Conservation (phyloP, 768 basidiomycete genomes). For the Pholiota conissans region DNA sequence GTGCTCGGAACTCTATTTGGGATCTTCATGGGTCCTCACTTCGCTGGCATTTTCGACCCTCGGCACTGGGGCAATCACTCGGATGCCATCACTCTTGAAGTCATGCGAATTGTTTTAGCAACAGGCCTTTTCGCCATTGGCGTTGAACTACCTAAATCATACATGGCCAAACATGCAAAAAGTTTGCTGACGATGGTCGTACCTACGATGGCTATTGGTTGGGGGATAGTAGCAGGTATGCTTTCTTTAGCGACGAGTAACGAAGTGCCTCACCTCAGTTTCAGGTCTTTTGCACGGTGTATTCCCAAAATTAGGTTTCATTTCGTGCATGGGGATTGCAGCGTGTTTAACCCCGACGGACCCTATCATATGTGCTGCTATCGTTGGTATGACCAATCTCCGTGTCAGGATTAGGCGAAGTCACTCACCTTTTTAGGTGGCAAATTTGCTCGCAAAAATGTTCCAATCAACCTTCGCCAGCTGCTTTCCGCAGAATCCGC, state of each 20-base stretch:
- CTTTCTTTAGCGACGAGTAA: slow-evolving; percentile 2
- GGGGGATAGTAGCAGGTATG: slow-evolving; percentile 74
- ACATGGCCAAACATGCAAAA: slow-evolving; percentile 79
- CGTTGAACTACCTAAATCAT: slow-evolving; percentile 85
- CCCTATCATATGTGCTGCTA: slow-evolving; percentile 88
- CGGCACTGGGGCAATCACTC: slow-evolving; percentile 61
- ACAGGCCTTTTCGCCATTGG: slow-evolving; percentile 94
- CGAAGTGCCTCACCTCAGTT: background rate
- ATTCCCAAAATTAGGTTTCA: slow-evolving; percentile 71
- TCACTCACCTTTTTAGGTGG: slow-evolving; percentile 47
- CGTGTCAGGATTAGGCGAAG: background rate
- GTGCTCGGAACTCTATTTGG: slow-evolving; percentile 82
- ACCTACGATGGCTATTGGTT: slow-evolving; percentile 86
- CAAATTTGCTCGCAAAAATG: slow-evolving; percentile 66
- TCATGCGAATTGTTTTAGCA: slow-evolving; percentile 89
- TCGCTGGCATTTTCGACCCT: slow-evolving; percentile 72
- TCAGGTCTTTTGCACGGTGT: slow-evolving; percentile 66
- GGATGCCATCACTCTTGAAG: slow-evolving; percentile 71
- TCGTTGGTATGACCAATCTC: slow-evolving; percentile 50
- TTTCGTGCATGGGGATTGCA: slow-evolving; percentile 82
- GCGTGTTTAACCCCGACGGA: slow-evolving; percentile 94
- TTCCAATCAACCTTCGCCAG: slow-evolving; percentile 74
- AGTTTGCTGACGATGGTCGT: slow-evolving; percentile 71
- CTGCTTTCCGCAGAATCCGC: slow-evolving; percentile 89
- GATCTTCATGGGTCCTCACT: slow-evolving; percentile 70